Evolutionary conservation across 2,329 filamentous ascomycete species (phyloP).

Genomic region (Neonectria neomacrospora): DNA sequence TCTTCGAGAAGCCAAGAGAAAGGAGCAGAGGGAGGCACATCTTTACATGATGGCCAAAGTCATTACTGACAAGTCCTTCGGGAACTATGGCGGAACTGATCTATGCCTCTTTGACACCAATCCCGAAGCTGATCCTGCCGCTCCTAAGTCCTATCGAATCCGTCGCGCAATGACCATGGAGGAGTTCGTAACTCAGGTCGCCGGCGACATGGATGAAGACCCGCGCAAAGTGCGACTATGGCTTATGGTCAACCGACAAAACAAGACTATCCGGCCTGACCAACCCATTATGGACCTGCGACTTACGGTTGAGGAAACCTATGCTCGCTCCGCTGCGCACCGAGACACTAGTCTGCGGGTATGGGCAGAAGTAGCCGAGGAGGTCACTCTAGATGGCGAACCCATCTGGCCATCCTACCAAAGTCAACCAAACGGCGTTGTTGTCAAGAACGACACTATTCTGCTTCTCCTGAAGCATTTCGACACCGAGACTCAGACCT

Average conservation of each 20-base stretch:
- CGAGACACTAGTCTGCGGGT: constrained; percentile 80
- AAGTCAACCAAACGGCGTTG: constrained; percentile 65
- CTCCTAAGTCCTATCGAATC: constrained; percentile 77
- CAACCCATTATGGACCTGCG: constrained; percentile 82
- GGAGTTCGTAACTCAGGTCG: constrained; percentile 78
- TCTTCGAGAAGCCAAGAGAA: constrained; percentile 78
- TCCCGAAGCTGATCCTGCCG: constrained; percentile 73
- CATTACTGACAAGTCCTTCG: constrained; percentile 84
- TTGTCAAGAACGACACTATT: constrained; percentile 72
- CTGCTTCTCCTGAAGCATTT: constrained; percentile 95
- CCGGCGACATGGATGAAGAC: constrained; percentile 74
- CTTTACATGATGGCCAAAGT: constrained; percentile 88
- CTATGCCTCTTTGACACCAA: constrained; percentile 75
- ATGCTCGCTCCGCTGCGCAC: constrained; percentile 63
- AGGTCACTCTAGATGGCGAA: constrained; percentile 73
- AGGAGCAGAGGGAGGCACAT: constrained; percentile 94
- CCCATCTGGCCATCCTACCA: constrained; percentile 76
- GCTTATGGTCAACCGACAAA: constrained; percentile 98
- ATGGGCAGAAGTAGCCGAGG: constrained; percentile 84
- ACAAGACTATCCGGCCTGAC: constrained; percentile 94
- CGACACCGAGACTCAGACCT: constrained; percentile 77
- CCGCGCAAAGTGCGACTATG: constrained; percentile 82
- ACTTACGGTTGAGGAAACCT: constrained; percentile 80
- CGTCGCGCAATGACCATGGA: constrained; percentile 79
- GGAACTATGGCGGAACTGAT: constrained; percentile 84